Evolutionary conservation across 176 grass and related monocot species (phyloP).

Genomic region (Rhipidocladum racemiflorum): DNA sequence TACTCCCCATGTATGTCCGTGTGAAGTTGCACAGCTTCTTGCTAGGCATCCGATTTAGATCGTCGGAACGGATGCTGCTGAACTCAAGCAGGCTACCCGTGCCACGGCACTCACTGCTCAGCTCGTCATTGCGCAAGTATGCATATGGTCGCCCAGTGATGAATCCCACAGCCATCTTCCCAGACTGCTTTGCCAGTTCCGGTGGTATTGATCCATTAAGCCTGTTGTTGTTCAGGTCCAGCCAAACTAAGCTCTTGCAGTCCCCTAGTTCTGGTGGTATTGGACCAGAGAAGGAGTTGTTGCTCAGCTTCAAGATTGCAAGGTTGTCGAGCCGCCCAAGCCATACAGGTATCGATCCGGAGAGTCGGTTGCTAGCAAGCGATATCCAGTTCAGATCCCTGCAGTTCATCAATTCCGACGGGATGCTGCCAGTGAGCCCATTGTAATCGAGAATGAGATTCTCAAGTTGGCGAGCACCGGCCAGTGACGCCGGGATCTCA

Average conservation of each 20-base stretch:
- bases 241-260: conserved; percentile 56
- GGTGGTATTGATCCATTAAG: conserved; percentile 58
- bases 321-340: conserved; percentile 39
- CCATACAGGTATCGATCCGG: conserved; percentile 46
- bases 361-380: conserved; percentile 49
- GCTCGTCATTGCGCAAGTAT: conserved; percentile 51
- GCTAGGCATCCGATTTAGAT: conserved; percentile 25
- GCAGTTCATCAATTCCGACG: conserved; percentile 29
- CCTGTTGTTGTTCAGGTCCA: conserved; percentile 47
- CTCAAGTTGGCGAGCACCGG: conserved; percentile 24
- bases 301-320: conserved; percentile 50
- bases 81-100: conserved; percentile 52
- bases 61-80: background rate
- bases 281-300: conserved; percentile 51
- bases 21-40: conserved; percentile 52
- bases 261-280: conserved; percentile 50
- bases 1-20: conserved; percentile 56
- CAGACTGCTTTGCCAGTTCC: conserved; percentile 46
- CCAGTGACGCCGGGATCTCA: conserved; percentile 41
- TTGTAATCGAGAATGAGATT: conserved; percentile 60
- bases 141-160: conserved; percentile 44
- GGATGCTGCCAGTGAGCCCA: conserved; percentile 44
- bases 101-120: conserved; percentile 46
- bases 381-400: conserved; percentile 54
- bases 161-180: conserved; percentile 46